Conservation (phyloP, 2,329 filamentous ascomycete species). For the Acrodontium crateriforme region DNA sequence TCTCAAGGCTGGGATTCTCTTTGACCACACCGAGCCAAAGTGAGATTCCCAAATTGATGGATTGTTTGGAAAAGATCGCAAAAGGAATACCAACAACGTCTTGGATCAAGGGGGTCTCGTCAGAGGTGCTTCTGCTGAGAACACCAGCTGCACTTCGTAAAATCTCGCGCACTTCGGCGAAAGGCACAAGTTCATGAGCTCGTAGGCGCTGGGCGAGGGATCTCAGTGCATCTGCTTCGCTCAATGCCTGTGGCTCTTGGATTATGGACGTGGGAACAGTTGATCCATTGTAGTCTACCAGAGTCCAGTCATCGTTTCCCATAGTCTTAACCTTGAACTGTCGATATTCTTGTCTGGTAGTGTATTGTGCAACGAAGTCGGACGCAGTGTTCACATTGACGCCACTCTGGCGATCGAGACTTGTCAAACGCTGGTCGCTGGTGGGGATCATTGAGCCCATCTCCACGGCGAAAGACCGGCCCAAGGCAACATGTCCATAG, state of each 20-base stretch:
- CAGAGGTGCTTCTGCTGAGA: slow-evolving; percentile 62
- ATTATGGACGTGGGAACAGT: slow-evolving; percentile 3
- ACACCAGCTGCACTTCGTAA: slow-evolving; percentile 74
- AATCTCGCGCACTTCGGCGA: slow-evolving; percentile 65
- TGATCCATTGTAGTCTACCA: slow-evolving; percentile 17
- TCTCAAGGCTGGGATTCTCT: slow-evolving; percentile 79
- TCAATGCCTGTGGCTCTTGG: slow-evolving; percentile 20
- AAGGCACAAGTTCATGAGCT: slow-evolving; percentile 53
- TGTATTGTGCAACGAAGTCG: slow-evolving; percentile 94
- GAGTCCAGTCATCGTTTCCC: slow-evolving; percentile 14
- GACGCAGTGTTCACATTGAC: slow-evolving; percentile 79
- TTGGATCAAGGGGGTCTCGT: slow-evolving; percentile 67
- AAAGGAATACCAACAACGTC: slow-evolving; percentile 90
- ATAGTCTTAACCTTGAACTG: slow-evolving; percentile 52
- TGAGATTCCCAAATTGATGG: slow-evolving; percentile 88
- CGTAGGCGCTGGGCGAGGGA: slow-evolving; percentile 60
- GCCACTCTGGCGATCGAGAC: slow-evolving; percentile 61
- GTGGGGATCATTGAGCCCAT: slow-evolving; percentile 77
- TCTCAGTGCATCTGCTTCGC: slow-evolving; percentile 47
- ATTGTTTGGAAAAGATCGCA: slow-evolving; percentile 81
- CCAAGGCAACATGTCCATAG: slow-evolving; percentile 83
- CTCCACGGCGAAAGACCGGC: slow-evolving; percentile 85
- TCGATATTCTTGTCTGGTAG: slow-evolving; percentile 87
- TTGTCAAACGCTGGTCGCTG: slow-evolving; percentile 73
- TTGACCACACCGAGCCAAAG: slow-evolving; percentile 96